These are phyloP conservation scores for Cordyceps fumosorosea DNA, from an alignment of 2,329 filamentous ascomycete genomes.

Conservation along the genomic window DNA sequence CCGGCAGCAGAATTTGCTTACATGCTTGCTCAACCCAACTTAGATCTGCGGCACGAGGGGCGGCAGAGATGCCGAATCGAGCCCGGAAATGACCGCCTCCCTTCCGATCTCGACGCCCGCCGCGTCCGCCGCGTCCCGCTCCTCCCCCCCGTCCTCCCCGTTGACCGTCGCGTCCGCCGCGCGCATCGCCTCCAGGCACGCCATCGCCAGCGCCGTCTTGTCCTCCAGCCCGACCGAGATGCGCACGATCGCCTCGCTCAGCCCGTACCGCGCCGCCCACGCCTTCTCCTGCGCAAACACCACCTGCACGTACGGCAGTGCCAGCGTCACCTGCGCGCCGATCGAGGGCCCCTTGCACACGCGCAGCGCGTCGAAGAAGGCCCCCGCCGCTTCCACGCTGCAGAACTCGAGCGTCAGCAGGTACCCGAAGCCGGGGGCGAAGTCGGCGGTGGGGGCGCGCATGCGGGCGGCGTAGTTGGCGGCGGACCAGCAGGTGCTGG, in stretches of 20 bases:
- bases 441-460: conserved; percentile 34
- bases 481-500: conserved; percentile 25
- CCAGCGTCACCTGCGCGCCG: conserved; percentile 45
- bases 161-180: background rate
- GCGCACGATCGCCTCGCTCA: conserved; percentile 35
- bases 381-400: conserved; percentile 29
- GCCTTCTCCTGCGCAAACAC: conserved; percentile 33
- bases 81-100: background rate
- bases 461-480: conserved; percentile 22
- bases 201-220: conserved; percentile 28
- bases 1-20: no score
- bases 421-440: conserved; percentile 48
- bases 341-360: conserved; percentile 45
- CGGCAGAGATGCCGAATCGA: background rate
- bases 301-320: conserved; percentile 40
- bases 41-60: background rate
- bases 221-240: conserved; percentile 43
- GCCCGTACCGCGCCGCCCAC: conserved; percentile 32
- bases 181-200: conserved; percentile 1
- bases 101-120: background rate
- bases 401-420: conserved; percentile 47
- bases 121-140: no score
- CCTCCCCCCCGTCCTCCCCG: background rate
- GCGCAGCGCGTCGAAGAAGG: conserved; percentile 30
- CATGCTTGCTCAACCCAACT: no score